Conservation (phyloP, 2,329 filamentous ascomycete species). For the Beauveria brongniartii region DNA sequence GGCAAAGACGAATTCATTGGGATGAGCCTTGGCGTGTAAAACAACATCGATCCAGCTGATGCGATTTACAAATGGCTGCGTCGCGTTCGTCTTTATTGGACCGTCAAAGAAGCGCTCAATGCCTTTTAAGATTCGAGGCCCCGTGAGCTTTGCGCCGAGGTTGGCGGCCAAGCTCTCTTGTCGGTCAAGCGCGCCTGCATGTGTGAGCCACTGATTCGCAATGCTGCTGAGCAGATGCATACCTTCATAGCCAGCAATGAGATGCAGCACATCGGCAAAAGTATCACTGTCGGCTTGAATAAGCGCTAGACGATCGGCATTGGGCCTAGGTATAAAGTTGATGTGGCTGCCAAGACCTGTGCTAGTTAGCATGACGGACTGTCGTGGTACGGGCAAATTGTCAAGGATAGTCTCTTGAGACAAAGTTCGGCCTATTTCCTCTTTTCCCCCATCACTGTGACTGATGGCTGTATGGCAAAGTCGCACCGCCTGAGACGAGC, state of each 20-base stretch:
- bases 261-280: slow-evolving; percentile 62
- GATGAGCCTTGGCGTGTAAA: slow-evolving; percentile 72
- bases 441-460: background rate
- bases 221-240: slow-evolving; percentile 2
- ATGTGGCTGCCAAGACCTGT: slow-evolving; percentile 28
- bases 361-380: background rate
- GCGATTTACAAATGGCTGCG: slow-evolving; percentile 51
- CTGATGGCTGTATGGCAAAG: background rate
- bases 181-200: slow-evolving; percentile 63
- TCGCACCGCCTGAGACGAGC: background rate
- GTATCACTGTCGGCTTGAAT: slow-evolving; percentile 54
- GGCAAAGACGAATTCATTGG: slow-evolving; percentile 66
- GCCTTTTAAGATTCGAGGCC: slow-evolving; percentile 74
- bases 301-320: slow-evolving; percentile 37
- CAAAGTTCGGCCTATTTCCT: background rate
- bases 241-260: slow-evolving; percentile 73
- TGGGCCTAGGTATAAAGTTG: slow-evolving; percentile 44
- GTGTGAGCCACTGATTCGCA: slow-evolving; percentile 13
- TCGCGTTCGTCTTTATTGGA: slow-evolving; percentile 49
- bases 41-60: slow-evolving; percentile 83
- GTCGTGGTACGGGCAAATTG: background rate
- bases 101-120: slow-evolving; percentile 83
- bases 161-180: slow-evolving; percentile 84
- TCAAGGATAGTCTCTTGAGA: background rate
- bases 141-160: slow-evolving; percentile 73